These are phyloP conservation scores for Myxozyma melibiosi DNA, from an alignment of 805 yeast species.

Conservation along the genomic window DNA sequence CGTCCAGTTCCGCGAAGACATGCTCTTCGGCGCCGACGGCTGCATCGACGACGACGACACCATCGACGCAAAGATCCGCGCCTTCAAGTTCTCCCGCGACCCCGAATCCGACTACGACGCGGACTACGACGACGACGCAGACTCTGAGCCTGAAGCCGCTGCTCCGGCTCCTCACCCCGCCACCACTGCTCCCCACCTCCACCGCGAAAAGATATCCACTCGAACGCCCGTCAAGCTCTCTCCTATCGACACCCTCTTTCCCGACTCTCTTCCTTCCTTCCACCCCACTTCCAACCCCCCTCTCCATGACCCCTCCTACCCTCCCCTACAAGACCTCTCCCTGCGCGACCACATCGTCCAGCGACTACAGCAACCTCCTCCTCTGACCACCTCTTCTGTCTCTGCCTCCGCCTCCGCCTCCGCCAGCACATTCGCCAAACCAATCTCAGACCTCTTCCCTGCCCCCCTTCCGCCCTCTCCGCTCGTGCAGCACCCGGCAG, in stretches of 20 bases:
- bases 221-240: not conserved
- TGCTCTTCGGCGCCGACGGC: slow-evolving; percentile 13
- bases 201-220: not conserved
- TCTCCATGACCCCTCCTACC: not conserved
- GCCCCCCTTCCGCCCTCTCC: not conserved
- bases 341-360: too few relatives aligned
- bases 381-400: not conserved
- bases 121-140: slow-evolving; percentile 3
- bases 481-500: not conserved
- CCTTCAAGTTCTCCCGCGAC: not conserved
- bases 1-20: slow-evolving; percentile 16
- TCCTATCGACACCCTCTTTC: slow-evolving; percentile 7
- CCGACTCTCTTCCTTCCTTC: slow-evolving; percentile 8
- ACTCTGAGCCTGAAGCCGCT: not conserved
- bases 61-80: slow-evolving; percentile 5
- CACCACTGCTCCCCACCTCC: not conserved
- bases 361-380: too few relatives aligned
- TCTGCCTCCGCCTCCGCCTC: not conserved
- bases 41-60: slow-evolving; percentile 19
- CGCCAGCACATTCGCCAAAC: not conserved
- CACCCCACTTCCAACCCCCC: not conserved
- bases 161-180: not conserved
- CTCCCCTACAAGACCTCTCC: too few relatives aligned
- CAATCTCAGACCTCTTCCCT: not conserved
- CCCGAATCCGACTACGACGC: slow-evolving; percentile 18